Evolutionary conservation across 2,329 filamentous ascomycete species (phyloP).

Genomic region (Aspergillus sp.): DNA sequence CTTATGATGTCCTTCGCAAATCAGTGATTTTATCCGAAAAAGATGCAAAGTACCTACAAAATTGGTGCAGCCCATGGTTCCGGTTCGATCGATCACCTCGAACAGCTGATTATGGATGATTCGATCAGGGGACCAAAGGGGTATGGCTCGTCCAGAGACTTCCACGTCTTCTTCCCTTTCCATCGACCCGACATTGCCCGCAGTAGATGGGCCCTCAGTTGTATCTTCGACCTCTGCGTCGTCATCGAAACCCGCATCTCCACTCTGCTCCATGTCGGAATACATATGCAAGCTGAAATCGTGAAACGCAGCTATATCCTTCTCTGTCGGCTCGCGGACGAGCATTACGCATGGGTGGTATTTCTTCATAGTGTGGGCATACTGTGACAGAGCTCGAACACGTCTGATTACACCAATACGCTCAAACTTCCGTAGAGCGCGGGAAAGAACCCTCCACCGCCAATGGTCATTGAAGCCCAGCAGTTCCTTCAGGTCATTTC

Average conservation of each 20-base stretch:
- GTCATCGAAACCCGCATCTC: constrained; percentile 34
- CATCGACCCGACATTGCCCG: constrained; percentile 19
- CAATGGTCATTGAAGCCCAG: constrained; percentile 43
- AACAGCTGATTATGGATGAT: constrained; percentile 54
- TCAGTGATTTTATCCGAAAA: background rate
- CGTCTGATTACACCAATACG: constrained; percentile 47
- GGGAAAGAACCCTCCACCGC: constrained; percentile 42
- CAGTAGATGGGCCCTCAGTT: constrained; percentile 8
- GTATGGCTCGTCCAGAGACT: constrained; percentile 40
- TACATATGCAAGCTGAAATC: constrained; percentile 33
- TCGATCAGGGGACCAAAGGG: constrained; percentile 57
- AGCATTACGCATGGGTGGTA: constrained; percentile 46
- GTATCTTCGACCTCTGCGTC: constrained; percentile 31
- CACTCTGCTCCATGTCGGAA: constrained; percentile 28
- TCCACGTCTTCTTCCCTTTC: constrained; percentile 26
- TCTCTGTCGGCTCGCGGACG: constrained; percentile 41
- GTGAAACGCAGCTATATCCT: constrained; percentile 42
- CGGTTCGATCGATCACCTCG: constrained; percentile 48
- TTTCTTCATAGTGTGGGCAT: constrained; percentile 34
- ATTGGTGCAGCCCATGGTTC: constrained; percentile 52
- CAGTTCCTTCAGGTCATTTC: constrained; percentile 52
- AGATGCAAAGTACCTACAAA: constrained; percentile 31
- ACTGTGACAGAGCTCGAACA: constrained; percentile 44
- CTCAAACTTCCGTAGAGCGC: constrained; percentile 47
- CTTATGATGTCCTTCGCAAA: constrained; percentile 39